Conservation (phyloP, 2,329 filamentous ascomycete genomes). For the Monosporascus sp. region DNA sequence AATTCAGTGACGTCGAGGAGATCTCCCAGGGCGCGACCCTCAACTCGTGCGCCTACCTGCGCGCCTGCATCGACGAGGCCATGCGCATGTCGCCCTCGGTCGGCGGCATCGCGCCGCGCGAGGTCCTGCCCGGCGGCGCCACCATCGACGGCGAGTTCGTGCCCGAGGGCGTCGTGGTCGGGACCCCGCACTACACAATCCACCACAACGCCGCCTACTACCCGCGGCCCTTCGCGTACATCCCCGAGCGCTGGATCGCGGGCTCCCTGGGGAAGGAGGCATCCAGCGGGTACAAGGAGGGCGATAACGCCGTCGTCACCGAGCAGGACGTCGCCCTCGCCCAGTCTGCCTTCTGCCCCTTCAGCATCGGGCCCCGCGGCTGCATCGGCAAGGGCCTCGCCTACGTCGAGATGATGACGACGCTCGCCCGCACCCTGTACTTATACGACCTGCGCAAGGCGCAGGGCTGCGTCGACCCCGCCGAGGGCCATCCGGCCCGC, state of each 20-base stretch:
- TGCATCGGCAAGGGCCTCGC: constrained; percentile 69
- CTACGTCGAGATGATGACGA: constrained; percentile 60
- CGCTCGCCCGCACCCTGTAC: constrained; percentile 56
- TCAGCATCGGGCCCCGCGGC: constrained; percentile 62
- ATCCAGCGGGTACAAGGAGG: constrained; percentile 21
- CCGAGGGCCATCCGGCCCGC: constrained; percentile 42
- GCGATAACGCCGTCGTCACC: constrained; percentile 28
- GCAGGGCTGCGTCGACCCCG: constrained; percentile 42
- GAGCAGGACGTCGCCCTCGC: constrained; percentile 50
- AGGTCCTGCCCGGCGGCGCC: constrained; percentile 50
- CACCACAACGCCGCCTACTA: constrained; percentile 63
- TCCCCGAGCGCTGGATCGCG: constrained; percentile 61
- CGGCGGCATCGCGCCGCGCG: constrained; percentile 53
- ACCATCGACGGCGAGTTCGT: constrained; percentile 47
- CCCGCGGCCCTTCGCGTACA: constrained; percentile 50
- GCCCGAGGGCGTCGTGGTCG: constrained; percentile 57
- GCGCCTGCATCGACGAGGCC: constrained; percentile 59
- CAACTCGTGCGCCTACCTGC: constrained; percentile 50
- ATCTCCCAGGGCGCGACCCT: constrained; percentile 48
- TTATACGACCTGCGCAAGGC: constrained; percentile 55
- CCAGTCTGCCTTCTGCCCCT: constrained; percentile 68
- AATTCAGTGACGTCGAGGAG: constrained; percentile 47
- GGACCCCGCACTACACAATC: constrained; percentile 61
- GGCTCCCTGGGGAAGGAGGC: constrained; percentile 33
- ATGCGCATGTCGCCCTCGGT: constrained; percentile 59